Conservation (phyloP, 2,329 filamentous ascomycete genomes). For the Aspergillus carbonarius region DNA sequence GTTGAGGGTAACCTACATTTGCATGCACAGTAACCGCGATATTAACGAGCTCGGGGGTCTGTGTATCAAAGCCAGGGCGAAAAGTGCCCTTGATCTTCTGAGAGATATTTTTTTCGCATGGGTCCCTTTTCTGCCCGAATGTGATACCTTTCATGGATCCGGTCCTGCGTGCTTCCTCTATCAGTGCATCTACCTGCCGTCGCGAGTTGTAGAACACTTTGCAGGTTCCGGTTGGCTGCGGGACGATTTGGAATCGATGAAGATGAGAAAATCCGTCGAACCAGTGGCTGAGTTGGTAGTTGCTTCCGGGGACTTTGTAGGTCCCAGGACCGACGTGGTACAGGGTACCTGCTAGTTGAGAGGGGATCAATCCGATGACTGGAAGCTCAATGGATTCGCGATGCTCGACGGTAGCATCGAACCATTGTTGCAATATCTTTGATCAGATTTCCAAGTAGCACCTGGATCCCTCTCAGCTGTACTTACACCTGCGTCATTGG, state of each 20-base stretch:
- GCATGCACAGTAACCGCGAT: constrained; percentile 63
- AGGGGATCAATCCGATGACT: constrained; percentile 65
- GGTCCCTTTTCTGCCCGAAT: constrained; percentile 70
- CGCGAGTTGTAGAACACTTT: constrained; percentile 68
- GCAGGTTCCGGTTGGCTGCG: constrained; percentile 31
- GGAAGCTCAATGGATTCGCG: constrained; percentile 61
- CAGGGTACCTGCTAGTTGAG: constrained; percentile 66
- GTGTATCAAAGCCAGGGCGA: not conserved
- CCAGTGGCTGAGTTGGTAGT: constrained; percentile 67
- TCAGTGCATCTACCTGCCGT: constrained; percentile 61
- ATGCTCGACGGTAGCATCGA: constrained; percentile 64
- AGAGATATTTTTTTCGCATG: constrained; percentile 72
- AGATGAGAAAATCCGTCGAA: constrained; percentile 69
- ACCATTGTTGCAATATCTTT: constrained; percentile 47
- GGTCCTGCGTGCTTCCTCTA: constrained; percentile 58
- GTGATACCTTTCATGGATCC: constrained; percentile 59
- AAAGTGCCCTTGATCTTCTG: constrained; percentile 53
- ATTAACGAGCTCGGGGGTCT: constrained; percentile 64
- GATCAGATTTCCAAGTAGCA: constrained; percentile 1
- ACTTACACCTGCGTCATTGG: constrained; percentile 47
- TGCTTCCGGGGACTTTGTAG: constrained; percentile 57
- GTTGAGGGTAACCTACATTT: too few species aligned
- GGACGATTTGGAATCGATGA: constrained; percentile 68
- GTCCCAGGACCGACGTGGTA: constrained; percentile 71
- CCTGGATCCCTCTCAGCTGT: constrained; percentile 13